Percentiles rank a stretch among this genome's conserved stretches.
These are phyloP conservation scores for Iris macrosiphon DNA, from an alignment of 106 monocot species.

Conservation along the genomic window DNA sequence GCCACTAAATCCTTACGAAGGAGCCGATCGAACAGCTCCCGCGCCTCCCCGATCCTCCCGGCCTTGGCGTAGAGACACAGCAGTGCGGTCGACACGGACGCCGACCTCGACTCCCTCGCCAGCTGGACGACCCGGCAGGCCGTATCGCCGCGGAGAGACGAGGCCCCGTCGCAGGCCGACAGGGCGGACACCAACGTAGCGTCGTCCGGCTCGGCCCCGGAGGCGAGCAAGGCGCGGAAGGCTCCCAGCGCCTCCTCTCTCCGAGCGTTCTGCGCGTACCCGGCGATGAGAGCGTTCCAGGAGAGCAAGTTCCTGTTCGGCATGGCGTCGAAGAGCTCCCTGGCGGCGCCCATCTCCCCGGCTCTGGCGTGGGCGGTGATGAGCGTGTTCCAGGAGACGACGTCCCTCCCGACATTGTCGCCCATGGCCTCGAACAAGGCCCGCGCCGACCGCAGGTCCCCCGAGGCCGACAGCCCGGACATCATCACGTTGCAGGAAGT, in stretches of 20 bases:
- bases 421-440: constrained; percentile 35
- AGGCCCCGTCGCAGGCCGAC: constrained; percentile 7
- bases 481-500: constrained; percentile 37
- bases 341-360: constrained; percentile 14
- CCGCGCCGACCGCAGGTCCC: constrained; percentile 19
- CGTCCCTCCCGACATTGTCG: constrained; percentile 13
- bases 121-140: too few relatives aligned
- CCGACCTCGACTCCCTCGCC: too few relatives aligned
- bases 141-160: too few relatives aligned
- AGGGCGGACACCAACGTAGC: constrained; percentile 10
- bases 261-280: constrained; percentile 19
- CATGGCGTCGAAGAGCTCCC: constrained; percentile 34
- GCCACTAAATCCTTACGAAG: constrained; percentile 33
- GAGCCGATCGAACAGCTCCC: constrained; percentile 32
- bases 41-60: constrained; percentile 22
- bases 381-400: constrained; percentile 59
- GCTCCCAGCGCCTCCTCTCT: constrained; percentile 14
- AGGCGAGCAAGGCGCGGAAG: background rate
- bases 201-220: background rate
- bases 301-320: constrained; percentile 23
- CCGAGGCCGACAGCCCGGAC: constrained; percentile 15
- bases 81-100: too few relatives aligned
- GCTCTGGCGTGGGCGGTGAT: constrained; percentile 24
- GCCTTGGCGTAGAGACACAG: constrained; percentile 11
- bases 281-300: constrained; percentile 52